phyloP scores from a whole-genome alignment of 305 asterid species.

The Solanum hybrid region DNA sequence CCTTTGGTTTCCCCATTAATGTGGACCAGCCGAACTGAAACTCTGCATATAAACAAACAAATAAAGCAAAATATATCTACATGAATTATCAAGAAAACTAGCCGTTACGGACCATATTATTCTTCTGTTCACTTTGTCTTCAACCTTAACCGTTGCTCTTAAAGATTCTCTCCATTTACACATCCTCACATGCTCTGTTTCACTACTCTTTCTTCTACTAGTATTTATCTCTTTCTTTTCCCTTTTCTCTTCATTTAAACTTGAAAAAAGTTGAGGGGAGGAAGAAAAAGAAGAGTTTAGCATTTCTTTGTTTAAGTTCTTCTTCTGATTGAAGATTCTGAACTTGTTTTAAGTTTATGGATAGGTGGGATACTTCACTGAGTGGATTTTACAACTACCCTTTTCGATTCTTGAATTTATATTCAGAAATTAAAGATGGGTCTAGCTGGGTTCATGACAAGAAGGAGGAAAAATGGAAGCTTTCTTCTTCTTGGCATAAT shows the following conservation, averaged over 20 bases:
- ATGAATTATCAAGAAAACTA: conserved; percentile 29
- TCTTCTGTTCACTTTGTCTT: conserved; percentile 13
- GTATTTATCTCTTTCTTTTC: conserved; percentile 13
- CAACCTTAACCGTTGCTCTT: conserved; percentile 4
- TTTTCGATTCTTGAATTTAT: neutral
- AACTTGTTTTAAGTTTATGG: conserved; percentile 30
- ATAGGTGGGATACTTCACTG: conserved; percentile 13
- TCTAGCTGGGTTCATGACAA: neutral
- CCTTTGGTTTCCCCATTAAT: neutral
- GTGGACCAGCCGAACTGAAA: neutral
- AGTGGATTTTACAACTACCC: conserved; percentile 2
- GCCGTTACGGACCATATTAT: conserved; percentile 14
- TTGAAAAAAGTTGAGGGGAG: conserved; percentile 10
- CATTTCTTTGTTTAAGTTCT: neutral
- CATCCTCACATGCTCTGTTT: conserved; percentile 18
- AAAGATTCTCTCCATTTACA: conserved; percentile 5
- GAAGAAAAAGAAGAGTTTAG: neutral
- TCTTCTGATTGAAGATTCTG: neutral
- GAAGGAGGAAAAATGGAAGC: conserved; percentile 16
- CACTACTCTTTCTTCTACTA: conserved; percentile 1
- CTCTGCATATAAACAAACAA: neutral
- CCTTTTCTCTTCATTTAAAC: conserved; percentile 13
- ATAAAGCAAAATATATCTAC: neutral
- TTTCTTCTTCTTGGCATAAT: neutral
- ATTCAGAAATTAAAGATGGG: neutral